Conservation (phyloP, 2,329 filamentous ascomycete genomes). For the Fusarium nygamai region DNA sequence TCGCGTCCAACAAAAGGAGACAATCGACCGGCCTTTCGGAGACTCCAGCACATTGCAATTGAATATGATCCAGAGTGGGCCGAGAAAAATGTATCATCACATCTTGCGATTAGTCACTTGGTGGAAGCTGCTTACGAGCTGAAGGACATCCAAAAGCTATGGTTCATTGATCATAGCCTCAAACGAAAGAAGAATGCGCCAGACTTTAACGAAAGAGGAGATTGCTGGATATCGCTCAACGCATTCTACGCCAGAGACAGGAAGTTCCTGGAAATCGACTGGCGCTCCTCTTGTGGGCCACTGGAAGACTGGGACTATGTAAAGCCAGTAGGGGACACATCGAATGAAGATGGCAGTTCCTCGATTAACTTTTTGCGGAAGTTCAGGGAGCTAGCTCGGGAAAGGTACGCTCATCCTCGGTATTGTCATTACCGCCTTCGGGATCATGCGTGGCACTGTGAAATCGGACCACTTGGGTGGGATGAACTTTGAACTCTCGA, state of each 20-base stretch:
- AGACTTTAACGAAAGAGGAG: background rate
- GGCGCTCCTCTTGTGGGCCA: background rate
- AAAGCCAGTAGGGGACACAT: background rate
- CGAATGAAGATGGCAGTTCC: background rate
- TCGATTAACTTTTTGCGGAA: background rate
- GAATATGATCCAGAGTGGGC: conserved; percentile 8
- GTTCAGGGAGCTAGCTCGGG: too few relatives aligned
- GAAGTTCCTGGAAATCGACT: background rate
- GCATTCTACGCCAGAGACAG: conserved; percentile 17
- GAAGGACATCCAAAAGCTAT: background rate
- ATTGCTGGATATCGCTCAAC: background rate
- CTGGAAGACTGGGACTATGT: background rate
- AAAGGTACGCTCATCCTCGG: too few relatives aligned
- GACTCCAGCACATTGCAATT: background rate
- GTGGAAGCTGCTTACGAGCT: background rate
- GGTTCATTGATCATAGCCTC: conserved; percentile 11
- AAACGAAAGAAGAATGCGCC: background rate
- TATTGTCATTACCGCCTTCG: background rate
- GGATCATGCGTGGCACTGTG: background rate
- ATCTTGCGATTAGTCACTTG: too few relatives aligned
- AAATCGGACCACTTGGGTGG: too few relatives aligned
- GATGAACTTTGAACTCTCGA: too few relatives aligned
- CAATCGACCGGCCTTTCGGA: background rate
- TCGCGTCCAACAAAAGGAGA: background rate
- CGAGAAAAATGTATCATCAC: too few relatives aligned